phyloP scores from a whole-genome alignment of 106 monocot genomes.

The Dendrobium catenatum region DNA sequence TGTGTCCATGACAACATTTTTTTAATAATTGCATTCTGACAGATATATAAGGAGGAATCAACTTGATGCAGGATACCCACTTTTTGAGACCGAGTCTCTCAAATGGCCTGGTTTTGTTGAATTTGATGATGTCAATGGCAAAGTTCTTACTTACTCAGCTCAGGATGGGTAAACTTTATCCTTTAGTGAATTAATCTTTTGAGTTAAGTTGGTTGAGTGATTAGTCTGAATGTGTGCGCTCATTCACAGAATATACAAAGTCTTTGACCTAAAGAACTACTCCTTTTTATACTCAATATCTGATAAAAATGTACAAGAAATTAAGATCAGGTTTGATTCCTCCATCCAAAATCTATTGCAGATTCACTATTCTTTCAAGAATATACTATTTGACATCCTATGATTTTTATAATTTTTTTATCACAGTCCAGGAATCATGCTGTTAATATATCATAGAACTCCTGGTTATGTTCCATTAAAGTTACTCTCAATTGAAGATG shows the following conservation, averaged over 20 bases:
- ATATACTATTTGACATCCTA: neutral
- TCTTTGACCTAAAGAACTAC: constrained; percentile 78
- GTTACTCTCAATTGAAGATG: constrained; percentile 75
- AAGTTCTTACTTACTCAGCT: constrained; percentile 86
- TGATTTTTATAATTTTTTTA: neutral
- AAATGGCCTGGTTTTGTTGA: constrained; percentile 97
- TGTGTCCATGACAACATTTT: neutral
- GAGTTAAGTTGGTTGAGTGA: neutral
- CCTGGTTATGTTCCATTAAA: constrained; percentile 46
- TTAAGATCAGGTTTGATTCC: constrained; percentile 77
- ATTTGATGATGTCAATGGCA: constrained; percentile 94
- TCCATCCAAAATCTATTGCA: constrained; percentile 11
- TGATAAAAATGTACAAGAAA: constrained; percentile 86
- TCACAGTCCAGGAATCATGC: constrained; percentile 62
- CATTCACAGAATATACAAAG: constrained; percentile 60
- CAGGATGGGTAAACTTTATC: constrained; percentile 61
- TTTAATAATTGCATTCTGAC: constrained; percentile 12
- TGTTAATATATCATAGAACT: constrained; percentile 48
- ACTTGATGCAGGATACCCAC: constrained; percentile 75
- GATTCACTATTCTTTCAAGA: neutral
- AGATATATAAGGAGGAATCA: constrained; percentile 85
- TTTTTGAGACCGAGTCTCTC: constrained; percentile 82
- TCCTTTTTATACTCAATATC: constrained; percentile 78
- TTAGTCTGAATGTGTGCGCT: neutral
- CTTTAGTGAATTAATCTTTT: neutral